Base-by-base conservation (phyloP, 306 rosid genomes). In the Alnus glutinosa region DNA sequence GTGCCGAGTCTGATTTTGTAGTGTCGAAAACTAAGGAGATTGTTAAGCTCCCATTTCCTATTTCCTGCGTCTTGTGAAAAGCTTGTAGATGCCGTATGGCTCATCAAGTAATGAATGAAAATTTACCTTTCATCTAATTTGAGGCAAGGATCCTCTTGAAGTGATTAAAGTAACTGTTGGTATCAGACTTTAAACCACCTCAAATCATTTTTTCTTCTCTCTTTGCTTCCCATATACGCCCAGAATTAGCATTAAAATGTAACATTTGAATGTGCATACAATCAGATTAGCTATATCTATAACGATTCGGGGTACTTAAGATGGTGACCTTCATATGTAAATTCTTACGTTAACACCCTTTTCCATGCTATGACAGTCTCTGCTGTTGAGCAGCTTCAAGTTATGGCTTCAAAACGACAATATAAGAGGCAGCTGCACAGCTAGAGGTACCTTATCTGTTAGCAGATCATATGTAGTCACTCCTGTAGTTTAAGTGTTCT, bases 321-420 rank as follows among this genome's bases (percentile, higher is more conserved):
- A 18, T 57, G 23, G 50, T 23, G 12, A 10, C 15, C 19, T 11
- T 34, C 11, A 46, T n/a, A 30, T 62, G 12, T 13, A 18, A 37
- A 57, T 36, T 59, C 75, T 61, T 39, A 71, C 49, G 19, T n/a
- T 39, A 48, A 77, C 42, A 36, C 61, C 15, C 46, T 30, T 83
- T 83, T 82, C 83, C 37, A 73, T 85, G 30, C 52, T 63, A 78
- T 83, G 89, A 79, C 94, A 95, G 99, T 95, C 86, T 91, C 99
- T 80, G 99, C 99, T 78, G 99, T 95, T 81, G 99, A 95, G 87
- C 99, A 95, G 88, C 98, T 95, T 79, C 99, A 95, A 88, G 92
- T 91, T 49, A 91, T 95, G 99, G 97, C 99, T 89, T 95, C 99
- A 30, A 95, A 93, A 77, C 92, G 98, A 55, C 98, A 95, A 71